phyloP scores from a whole-genome alignment of 2,329 filamentous ascomycete genomes.

The Alternaria sp. region DNA sequence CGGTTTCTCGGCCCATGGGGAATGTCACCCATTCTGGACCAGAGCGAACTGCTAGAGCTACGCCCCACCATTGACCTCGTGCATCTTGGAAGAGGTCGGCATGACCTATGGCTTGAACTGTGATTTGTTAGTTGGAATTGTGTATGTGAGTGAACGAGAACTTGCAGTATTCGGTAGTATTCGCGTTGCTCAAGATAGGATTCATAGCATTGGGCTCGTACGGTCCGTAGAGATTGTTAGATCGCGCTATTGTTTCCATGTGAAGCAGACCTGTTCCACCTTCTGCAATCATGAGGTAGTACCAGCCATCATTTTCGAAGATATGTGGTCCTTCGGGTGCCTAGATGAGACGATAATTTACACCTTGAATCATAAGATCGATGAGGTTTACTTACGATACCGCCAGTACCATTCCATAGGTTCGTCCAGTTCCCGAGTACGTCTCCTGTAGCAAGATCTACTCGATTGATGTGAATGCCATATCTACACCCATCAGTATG shows the following conservation, averaged over 20 bases:
- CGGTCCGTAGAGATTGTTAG: constrained; percentile 48
- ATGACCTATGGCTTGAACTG: constrained; percentile 39
- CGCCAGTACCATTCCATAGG: constrained; percentile 52
- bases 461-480: constrained; percentile 41
- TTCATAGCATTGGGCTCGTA: constrained; percentile 50
- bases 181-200: constrained; percentile 52
- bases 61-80: constrained; percentile 35
- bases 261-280: constrained; percentile 50
- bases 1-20: constrained; percentile 40
- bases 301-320: constrained; percentile 49
- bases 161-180: constrained; percentile 48
- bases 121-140: background rate
- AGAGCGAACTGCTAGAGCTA: constrained; percentile 31
- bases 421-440: constrained; percentile 28
- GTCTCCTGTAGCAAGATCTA: constrained; percentile 47
- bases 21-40: constrained; percentile 22
- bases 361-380: background rate
- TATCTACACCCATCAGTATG: constrained; percentile 9
- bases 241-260: constrained; percentile 51
- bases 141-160: background rate
- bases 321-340: constrained; percentile 49
- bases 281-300: constrained; percentile 48
- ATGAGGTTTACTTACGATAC: constrained; percentile 10
- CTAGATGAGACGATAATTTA: background rate
- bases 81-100: constrained; percentile 41